Base-by-base conservation (phyloP, 2,329 filamentous ascomycete species). In the Diaporthe longicolla region DNA sequence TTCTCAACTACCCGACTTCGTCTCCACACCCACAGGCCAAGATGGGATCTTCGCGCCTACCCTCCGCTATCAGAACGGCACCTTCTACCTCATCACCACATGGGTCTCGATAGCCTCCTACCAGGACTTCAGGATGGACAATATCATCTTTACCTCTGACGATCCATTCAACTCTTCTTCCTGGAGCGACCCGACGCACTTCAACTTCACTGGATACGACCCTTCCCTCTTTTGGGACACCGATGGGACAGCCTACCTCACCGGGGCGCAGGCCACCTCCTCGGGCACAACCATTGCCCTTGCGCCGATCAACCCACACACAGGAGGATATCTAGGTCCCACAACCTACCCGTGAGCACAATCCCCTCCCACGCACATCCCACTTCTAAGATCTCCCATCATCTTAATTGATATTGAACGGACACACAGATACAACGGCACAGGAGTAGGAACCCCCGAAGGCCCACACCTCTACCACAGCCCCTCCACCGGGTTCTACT, bases 391-490 rank as follows among this genome's bases (percentile, higher is more conserved):
- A 8, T 5, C 9, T 2, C n/a, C 11, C 11, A 6, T 43, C 40
- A 10, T 4, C 40, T 32, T 54, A 7, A 43, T 76, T 81, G 8
- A 26, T 76, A 75, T 4, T 77, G 76, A 48, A 76, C 8, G 77
- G 24, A 70, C 57, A 29, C 59, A 72, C 21, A 77, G 85, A 37
- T 82, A 83, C 63, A 80, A 82, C 24, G 84, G 84, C 1, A 75
- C 71, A 26, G 72, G 72, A 1, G 19, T 55, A 24, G 50, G 58
- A 5, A 73, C 68, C 11, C 66, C 73, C 24, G 84, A 85, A 63
- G 85, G 84, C 0, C 85, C 83, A 0, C 86, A 88, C 74, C 83
- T 88, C 71, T 83, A 85, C 76, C 86, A 86, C 76, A 84, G 83
- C 81, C 58, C 37, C 24, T 61, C 24, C 37, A 84, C 79, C 7